Conservation (phyloP, 495 filamentous ascomycete species). For the Xylaria telfairii region DNA sequence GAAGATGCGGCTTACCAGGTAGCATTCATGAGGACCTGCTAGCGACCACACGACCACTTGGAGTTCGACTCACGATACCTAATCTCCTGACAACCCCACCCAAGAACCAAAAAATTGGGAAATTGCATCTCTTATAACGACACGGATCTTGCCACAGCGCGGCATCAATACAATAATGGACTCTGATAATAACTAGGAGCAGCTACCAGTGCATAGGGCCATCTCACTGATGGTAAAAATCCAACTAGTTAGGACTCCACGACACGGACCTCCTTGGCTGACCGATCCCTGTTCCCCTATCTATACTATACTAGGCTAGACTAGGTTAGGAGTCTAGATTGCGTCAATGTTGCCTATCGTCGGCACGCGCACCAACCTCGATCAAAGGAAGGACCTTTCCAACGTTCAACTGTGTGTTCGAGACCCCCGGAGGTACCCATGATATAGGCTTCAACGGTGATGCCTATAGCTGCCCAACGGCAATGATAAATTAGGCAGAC, state of each 20-base stretch:
- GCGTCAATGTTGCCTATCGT: not conserved
- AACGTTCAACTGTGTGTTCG: not conserved
- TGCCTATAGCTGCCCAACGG: not conserved
- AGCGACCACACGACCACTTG: not conserved
- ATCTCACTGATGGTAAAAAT: not conserved
- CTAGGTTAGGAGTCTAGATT: not conserved
- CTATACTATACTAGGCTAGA: not conserved
- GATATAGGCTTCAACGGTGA: not conserved
- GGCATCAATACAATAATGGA: not conserved
- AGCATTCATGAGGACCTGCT: not conserved
- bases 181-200: not conserved
- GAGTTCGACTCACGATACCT: not conserved
- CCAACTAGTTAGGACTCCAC: too few relatives aligned
- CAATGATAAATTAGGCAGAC: not conserved
- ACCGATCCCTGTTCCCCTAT: constrained; percentile 1
- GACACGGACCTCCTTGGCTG: not conserved
- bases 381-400: too few relatives aligned
- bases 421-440: not conserved
- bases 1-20: not conserved
- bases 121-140: not conserved
- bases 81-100: not conserved
- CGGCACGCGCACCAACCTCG: not conserved
- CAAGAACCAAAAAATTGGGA: not conserved
- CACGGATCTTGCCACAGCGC: not conserved
- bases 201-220: not conserved